These are phyloP conservation scores for Hemileccinum impolitum DNA, from an alignment of 768 basidiomycete species.

Conservation along the genomic window DNA sequence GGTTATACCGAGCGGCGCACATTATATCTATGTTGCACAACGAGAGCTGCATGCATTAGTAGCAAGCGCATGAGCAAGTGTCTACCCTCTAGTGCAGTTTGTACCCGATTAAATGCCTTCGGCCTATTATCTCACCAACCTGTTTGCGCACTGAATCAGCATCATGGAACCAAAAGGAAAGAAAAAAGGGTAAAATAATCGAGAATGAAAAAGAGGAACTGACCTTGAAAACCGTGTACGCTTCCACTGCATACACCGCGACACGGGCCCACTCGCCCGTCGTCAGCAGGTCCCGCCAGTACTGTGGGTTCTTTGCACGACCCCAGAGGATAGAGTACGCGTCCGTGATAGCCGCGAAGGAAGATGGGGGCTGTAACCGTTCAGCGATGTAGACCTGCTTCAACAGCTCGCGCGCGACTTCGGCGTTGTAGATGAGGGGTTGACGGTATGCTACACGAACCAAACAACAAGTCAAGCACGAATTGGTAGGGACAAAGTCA, in stretches of 20 bases:
- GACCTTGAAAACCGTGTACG: slow-evolving; percentile 88
- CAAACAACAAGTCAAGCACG: neutral
- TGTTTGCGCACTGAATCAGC: slow-evolving; percentile 24
- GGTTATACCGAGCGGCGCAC: neutral
- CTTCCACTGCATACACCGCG: slow-evolving; percentile 77
- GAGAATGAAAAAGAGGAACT: slow-evolving; percentile 13
- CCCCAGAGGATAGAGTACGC: slow-evolving; percentile 66
- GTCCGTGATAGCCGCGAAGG: slow-evolving; percentile 46
- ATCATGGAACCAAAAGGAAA: neutral
- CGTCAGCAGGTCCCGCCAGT: slow-evolving; percentile 56
- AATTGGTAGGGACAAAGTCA: neutral
- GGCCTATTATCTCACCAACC: slow-evolving; percentile 87
- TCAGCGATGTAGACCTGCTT: slow-evolving; percentile 76
- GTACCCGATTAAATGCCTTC: slow-evolving; percentile 79
- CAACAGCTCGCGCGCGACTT: slow-evolving; percentile 69
- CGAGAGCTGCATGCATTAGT: neutral
- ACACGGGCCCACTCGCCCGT: slow-evolving; percentile 68
- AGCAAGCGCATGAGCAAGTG: neutral
- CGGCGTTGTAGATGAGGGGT: slow-evolving; percentile 74
- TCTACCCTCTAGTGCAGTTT: slow-evolving; percentile 47
- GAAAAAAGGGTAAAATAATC: neutral
- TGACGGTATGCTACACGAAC: slow-evolving; percentile 59
- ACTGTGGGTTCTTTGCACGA: slow-evolving; percentile 53
- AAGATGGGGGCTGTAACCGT: slow-evolving; percentile 57
- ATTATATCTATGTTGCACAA: slow-evolving; percentile 9